phyloP scores from a whole-genome alignment of 148 eudicot species.

The Bassia scoparia region DNA sequence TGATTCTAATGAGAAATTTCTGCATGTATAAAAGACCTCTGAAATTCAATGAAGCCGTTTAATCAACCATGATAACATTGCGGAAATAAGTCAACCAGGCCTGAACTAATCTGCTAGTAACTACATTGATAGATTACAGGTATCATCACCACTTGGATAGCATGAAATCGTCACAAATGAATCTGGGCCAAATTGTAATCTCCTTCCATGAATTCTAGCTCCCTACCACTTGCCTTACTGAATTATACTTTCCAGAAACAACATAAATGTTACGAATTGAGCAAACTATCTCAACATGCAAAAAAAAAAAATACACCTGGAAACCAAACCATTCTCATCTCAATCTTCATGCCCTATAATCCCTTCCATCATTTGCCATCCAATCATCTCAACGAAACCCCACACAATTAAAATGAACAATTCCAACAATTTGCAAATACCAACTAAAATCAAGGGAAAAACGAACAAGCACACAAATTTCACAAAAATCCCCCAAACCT shows the following conservation, averaged over 20 bases:
- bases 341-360: not conserved
- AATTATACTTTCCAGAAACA: too few species aligned
- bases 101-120: not conserved
- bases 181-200: not conserved
- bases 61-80: not conserved
- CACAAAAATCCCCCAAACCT: not conserved
- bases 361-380: not conserved
- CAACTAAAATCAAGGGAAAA: not conserved
- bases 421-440: not conserved
- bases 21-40: too few species aligned
- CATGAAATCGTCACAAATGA: not conserved
- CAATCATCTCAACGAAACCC: too few species aligned
- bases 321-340: not conserved
- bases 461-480: not conserved
- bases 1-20: too few species aligned
- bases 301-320: not conserved
- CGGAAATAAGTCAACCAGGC: not conserved
- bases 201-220: not conserved
- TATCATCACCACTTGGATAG: not conserved
- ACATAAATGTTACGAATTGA: too few species aligned
- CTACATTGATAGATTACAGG: not conserved
- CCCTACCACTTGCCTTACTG: not conserved
- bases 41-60: not conserved
- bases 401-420: not conserved
- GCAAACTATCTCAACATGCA: not conserved